Evolutionary conservation across 2,329 filamentous ascomycete genomes (phyloP).

Genomic region (Colletotrichum gloeosporioides): DNA sequence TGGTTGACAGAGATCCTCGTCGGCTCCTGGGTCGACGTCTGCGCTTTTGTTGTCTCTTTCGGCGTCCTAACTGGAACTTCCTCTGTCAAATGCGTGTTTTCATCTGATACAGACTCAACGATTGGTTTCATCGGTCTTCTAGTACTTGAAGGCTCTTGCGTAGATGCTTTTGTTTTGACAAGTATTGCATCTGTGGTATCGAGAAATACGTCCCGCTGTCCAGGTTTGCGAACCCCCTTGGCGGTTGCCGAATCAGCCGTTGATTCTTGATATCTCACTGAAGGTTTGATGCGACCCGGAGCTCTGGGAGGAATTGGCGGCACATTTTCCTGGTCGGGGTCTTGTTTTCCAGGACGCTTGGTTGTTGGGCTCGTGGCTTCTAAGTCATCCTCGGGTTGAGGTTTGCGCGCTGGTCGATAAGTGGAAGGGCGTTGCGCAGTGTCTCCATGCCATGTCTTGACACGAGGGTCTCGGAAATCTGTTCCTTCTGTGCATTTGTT

Average conservation of each 20-base stretch:
- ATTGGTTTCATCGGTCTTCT: neutral
- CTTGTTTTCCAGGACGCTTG: neutral
- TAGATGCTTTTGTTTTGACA: neutral
- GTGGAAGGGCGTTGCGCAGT: conserved; percentile 9
- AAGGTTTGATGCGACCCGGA: neutral
- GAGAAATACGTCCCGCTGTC: neutral
- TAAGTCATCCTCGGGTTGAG: neutral
- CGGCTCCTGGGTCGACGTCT: neutral
- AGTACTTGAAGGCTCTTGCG: neutral
- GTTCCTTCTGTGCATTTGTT: neutral
- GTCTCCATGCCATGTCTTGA: conserved; percentile 15
- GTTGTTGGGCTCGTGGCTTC: neutral
- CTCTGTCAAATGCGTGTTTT: neutral
- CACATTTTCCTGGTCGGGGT: neutral
- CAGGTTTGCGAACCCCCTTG: neutral
- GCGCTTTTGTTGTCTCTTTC: neutral
- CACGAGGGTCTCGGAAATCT: neutral
- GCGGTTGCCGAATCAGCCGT: neutral
- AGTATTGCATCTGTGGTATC: neutral
- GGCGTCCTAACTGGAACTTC: neutral
- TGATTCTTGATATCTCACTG: neutral
- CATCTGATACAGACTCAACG: neutral
- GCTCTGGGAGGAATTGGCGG: conserved; percentile 4
- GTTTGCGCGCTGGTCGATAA: neutral
- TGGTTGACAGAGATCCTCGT: conserved; percentile 5